Percentiles rank a stretch among this genome's conserved stretches.
These are phyloP conservation scores for Candida stauntonica DNA, from an alignment of 805 yeast genomes.

Conservation along the genomic window DNA sequence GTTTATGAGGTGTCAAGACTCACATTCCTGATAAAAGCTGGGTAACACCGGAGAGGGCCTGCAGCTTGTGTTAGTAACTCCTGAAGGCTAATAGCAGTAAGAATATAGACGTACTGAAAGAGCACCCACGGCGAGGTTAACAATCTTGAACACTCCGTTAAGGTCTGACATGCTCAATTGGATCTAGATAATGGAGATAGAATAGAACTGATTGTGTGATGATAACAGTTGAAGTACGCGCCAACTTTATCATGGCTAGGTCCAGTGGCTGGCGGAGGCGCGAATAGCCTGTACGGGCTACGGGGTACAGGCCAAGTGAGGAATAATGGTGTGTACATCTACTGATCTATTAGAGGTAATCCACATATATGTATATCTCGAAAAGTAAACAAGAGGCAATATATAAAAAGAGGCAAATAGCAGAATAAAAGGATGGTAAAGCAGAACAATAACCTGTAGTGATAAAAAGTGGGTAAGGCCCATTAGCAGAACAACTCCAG, in stretches of 20 bases:
- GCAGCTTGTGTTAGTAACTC: too few relatives aligned
- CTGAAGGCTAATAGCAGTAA: too few relatives aligned
- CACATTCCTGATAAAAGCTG: conserved; percentile 36
- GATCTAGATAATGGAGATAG: too few relatives aligned
- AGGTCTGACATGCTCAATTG: conserved; percentile 23
- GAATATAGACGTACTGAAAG: conserved; percentile 20
- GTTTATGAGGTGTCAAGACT: too few relatives aligned
- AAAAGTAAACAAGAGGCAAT: conserved; percentile 8
- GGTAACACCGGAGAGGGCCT: conserved; percentile 24
- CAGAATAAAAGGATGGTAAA: conserved; percentile 10
- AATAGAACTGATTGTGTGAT: too few relatives aligned
- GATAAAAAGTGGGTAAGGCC: conserved; percentile 5
- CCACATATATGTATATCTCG: conserved; percentile 15
- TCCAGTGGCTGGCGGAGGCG: not conserved
- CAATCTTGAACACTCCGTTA: conserved; percentile 30
- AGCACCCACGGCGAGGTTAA: conserved; percentile 52
- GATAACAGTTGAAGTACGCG: not conserved
- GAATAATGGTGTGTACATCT: too few relatives aligned
- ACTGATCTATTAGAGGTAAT: too few relatives aligned
- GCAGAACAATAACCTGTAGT: conserved; percentile 8
- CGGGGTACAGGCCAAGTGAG: too few relatives aligned
- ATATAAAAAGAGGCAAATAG: conserved; percentile 7
- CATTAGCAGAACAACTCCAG: not conserved
- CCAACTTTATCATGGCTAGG: too few relatives aligned
- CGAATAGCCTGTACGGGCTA: not conserved